Percentiles rank a stretch among this genome's conserved stretches.
Conservation (phyloP, 2,329 filamentous ascomycete species). For the Juglanconis juglandina region DNA sequence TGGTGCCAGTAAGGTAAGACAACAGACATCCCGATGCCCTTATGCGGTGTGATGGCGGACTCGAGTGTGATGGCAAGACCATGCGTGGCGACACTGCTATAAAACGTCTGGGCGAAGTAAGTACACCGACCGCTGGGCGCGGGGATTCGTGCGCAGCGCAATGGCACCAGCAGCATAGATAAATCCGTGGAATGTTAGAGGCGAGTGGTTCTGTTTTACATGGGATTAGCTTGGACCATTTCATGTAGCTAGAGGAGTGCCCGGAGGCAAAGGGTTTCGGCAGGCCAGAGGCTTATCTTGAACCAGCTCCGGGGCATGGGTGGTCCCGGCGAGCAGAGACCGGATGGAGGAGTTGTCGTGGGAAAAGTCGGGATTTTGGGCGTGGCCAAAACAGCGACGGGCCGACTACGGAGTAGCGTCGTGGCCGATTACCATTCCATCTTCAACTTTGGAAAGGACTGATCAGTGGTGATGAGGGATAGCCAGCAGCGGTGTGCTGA, state of each 20-base stretch:
- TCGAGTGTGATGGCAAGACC: neutral
- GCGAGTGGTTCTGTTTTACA: neutral
- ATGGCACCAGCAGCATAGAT: neutral
- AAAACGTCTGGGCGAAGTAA: too few species aligned
- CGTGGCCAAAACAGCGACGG: too few species aligned
- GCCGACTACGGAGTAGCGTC: too few species aligned
- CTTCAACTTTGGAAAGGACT: too few species aligned
- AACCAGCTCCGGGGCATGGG: neutral
- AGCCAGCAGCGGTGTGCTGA: neutral
- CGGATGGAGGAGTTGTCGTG: neutral
- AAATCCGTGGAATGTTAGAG: neutral
- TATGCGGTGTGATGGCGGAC: neutral
- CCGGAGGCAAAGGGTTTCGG: neutral
- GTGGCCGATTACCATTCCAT: too few species aligned
- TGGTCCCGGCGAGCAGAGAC: neutral
- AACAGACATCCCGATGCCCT: neutral
- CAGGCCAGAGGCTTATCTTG: neutral
- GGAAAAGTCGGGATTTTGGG: neutral
- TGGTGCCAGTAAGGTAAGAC: neutral
- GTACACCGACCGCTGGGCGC: too few species aligned
- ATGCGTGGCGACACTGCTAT: neutral
- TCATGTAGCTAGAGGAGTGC: conserved; percentile 9
- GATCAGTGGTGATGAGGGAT: too few species aligned
- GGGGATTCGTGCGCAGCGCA: too few species aligned
- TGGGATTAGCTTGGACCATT: conserved; percentile 5